Percentiles rank a stretch among this genome's conserved stretches.
Evolutionary conservation across 768 basidiomycete species (phyloP).

Genomic region (Leucosporidium yakuticum): DNA sequence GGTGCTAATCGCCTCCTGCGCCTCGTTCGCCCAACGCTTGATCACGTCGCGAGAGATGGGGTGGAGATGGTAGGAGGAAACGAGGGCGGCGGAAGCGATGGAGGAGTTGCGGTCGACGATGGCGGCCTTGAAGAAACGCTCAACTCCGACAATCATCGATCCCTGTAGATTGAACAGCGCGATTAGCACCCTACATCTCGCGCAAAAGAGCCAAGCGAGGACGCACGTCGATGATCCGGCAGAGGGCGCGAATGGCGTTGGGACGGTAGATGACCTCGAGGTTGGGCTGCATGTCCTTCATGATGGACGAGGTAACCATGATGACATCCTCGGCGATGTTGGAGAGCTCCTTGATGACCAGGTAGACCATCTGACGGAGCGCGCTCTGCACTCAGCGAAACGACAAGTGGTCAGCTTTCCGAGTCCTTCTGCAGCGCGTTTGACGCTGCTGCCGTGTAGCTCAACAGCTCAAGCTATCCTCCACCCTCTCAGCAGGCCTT

Average conservation of each 20-base stretch:
- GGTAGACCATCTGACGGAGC: constrained; percentile 93
- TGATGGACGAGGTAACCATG: constrained; percentile 98
- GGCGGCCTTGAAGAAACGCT: constrained; percentile 98
- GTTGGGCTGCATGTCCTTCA: constrained; percentile 99
- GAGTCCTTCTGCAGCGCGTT: not conserved
- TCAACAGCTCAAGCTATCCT: not conserved
- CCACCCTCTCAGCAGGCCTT: not conserved
- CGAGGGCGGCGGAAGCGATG: constrained; percentile 90
- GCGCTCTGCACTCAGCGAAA: constrained; percentile 59
- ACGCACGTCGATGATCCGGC: constrained; percentile 94
- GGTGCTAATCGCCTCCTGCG: constrained; percentile 88
- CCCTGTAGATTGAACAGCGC: constrained; percentile 52
- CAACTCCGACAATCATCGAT: constrained; percentile 98
- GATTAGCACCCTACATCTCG: constrained; percentile 9
- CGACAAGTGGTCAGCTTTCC: not conserved
- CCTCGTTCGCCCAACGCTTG: constrained; percentile 99
- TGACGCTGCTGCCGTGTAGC: no score
- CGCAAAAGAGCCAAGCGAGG: not conserved
- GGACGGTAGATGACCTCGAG: constrained; percentile 97
- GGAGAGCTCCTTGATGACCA: constrained; percentile 96
- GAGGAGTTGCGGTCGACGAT: constrained; percentile 95
- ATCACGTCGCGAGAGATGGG: constrained; percentile 90
- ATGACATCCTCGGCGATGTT: constrained; percentile 96
- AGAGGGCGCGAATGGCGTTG: constrained; percentile 92
- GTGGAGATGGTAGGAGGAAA: constrained; percentile 85